A percentile compares a stretch with the other conserved stretches of the same genome.
Evolutionary conservation across 148 eudicot species (phyloP).

Genomic region (Camellia sinensis): DNA sequence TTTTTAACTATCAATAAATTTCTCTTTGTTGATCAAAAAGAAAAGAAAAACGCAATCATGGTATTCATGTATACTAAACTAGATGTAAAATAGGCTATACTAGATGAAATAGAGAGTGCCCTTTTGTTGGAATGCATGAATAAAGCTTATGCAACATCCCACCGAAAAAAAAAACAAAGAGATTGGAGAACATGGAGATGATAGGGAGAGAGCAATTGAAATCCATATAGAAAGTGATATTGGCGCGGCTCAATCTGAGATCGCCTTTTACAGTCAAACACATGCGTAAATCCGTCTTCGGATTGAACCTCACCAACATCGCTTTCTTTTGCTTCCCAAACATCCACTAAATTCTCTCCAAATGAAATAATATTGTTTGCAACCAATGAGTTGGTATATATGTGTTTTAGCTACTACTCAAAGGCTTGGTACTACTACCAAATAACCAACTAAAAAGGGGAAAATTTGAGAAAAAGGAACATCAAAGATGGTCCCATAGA

Average conservation of each 20-base stretch:
- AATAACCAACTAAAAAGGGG: neutral
- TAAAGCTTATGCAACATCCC: neutral
- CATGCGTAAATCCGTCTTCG: slow-evolving; percentile 71
- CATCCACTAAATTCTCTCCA: neutral
- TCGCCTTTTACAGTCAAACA: slow-evolving; percentile 39
- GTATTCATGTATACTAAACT: neutral
- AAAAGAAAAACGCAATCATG: too few relatives aligned
- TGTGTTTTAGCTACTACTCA: neutral
- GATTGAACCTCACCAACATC: slow-evolving; percentile 99
- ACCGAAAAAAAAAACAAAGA: neutral
- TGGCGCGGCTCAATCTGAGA: slow-evolving; percentile 99
- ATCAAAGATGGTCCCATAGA: slow-evolving; percentile 10
- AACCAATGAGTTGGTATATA: too few relatives aligned
- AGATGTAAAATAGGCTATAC: neutral
- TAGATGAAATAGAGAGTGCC: neutral
- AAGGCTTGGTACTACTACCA: neutral
- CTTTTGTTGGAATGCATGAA: neutral
- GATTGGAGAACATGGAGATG: neutral
- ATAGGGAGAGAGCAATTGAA: neutral
- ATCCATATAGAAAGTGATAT: slow-evolving; percentile 60
- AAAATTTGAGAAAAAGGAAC: too few relatives aligned
- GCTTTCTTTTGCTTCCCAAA: slow-evolving; percentile 33
- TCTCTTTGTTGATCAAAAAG: too few relatives aligned
- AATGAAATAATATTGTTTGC: too few relatives aligned
- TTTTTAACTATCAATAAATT: too few relatives aligned